Conservation (phyloP, 139 green algal species). For the Haematococcus lacustris region DNA sequence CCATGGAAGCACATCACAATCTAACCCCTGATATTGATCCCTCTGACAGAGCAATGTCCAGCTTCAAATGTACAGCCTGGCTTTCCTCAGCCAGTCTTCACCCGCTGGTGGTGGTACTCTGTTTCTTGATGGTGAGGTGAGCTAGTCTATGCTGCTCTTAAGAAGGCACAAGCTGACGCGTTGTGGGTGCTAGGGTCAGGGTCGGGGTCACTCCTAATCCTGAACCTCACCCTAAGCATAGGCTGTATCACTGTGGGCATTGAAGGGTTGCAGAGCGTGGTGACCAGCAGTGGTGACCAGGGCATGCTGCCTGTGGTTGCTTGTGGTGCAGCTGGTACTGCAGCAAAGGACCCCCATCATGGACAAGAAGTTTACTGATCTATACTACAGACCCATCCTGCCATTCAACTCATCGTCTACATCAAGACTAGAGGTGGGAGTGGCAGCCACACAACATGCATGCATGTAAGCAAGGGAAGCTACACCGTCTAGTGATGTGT, state of each 20-base stretch:
- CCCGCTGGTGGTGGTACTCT: conserved; percentile 13
- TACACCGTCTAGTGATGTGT: background rate
- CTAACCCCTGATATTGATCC: background rate
- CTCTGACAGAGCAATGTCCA: conserved; percentile 14
- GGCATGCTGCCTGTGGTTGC: background rate
- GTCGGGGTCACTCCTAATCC: background rate
- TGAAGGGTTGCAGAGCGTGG: background rate
- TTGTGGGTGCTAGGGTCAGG: background rate
- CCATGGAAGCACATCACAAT: background rate
- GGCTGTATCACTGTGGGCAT: background rate
- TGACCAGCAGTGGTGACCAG: background rate
- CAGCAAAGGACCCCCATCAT: conserved; percentile 15
- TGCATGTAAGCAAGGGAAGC: background rate
- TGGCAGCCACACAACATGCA: background rate
- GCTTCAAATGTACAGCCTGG: conserved; percentile 31
- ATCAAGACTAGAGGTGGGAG: background rate
- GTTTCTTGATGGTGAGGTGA: conserved; percentile 26
- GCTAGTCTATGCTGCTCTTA: background rate
- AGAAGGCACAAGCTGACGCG: background rate
- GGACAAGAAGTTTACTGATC: conserved; percentile 15
- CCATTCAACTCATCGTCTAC: conserved; percentile 5
- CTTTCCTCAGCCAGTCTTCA: conserved; percentile 20
- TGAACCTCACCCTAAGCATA: background rate
- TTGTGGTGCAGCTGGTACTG: conserved; percentile 14
- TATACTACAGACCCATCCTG: conserved; percentile 25